Base-by-base conservation (phyloP, 768 basidiomycete genomes). In the Hygrophoropsis aurantiaca region DNA sequence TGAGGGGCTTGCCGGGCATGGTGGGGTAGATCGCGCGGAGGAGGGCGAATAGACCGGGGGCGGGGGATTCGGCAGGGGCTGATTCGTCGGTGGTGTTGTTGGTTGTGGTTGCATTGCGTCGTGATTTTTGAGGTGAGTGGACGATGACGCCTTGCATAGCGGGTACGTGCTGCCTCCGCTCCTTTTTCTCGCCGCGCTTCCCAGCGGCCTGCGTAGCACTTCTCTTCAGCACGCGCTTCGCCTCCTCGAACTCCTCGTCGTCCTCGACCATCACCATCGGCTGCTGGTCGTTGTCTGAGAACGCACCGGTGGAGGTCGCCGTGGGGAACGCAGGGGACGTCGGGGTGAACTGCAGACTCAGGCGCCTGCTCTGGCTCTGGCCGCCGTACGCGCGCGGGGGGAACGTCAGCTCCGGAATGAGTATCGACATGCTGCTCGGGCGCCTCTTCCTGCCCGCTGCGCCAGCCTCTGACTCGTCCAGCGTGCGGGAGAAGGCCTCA, bases 301-400 rank as follows among this genome's bases (percentile, higher is more conserved):
- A 37, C 3, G 48, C 27, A 10, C 48, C 43, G 10, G 50, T 36
- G 27, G 43, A 23, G 33, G 61, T 58, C 11, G 60, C 55, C 49
- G 48, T 55, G 61, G 66, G 54, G 33, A 69, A 65, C 0, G 70
- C 67, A 1, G 81, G 74, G 0, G 77, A 75, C 0, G 72, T 72
- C 0, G 85, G 84, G 0, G 81, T 79, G 65, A 86, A 83, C 47
- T 82, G 87, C n/a, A 88, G 62, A 52, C 85, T 87, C 47, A 71
- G 62, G 2, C 77, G 70, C 36, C 75, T 66, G 40, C 54, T 67
- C 18, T 23, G 65, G 55, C 47, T 42, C 61, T 23, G 65, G 57
- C 40, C 55, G 46, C 42, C 54, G 44, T 49, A 64, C 48, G 5
- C 68, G 59, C 15, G 71, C 50, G 39, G 66, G 61, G 54, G 71